phyloP scores from a whole-genome alignment of 441 rosid species.

The Eruca vesicaria region DNA sequence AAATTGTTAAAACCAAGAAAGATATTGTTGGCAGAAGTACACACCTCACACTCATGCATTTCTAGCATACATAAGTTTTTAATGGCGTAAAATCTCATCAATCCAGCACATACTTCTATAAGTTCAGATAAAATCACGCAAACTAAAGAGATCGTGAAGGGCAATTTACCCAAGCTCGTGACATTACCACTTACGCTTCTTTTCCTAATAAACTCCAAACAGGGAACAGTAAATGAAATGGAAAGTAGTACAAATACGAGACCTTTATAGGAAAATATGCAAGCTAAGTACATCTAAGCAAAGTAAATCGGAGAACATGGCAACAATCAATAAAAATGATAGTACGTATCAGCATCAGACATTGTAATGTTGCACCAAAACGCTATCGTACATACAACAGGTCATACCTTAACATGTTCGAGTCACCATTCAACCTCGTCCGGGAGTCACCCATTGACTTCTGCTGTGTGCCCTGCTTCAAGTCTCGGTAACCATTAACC shows the following conservation, averaged over 20 bases:
- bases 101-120: conserved; percentile 13
- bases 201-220: conserved; percentile 16
- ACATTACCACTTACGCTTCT: not conserved
- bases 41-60: conserved; percentile 8
- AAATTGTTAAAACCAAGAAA: not conserved
- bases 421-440: conserved; percentile 66
- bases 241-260: conserved; percentile 6
- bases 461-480: conserved; percentile 75
- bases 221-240: not conserved
- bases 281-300: conserved; percentile 1
- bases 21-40: not conserved
- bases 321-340: conserved; percentile 2
- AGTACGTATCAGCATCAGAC: conserved; percentile 1
- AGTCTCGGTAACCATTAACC: conserved; percentile 65
- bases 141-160: not conserved
- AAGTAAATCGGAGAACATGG: conserved; percentile 9
- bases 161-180: conserved; percentile 2
- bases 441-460: conserved; percentile 57
- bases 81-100: conserved; percentile 9
- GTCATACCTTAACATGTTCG: conserved; percentile 77
- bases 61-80: conserved; percentile 9
- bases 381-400: conserved; percentile 14
- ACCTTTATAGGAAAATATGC: not conserved
- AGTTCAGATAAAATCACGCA: conserved; percentile 14
- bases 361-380: conserved; percentile 18